Conservation (phyloP, 441 rosid species). For the Gossypium lobatum region DNA sequence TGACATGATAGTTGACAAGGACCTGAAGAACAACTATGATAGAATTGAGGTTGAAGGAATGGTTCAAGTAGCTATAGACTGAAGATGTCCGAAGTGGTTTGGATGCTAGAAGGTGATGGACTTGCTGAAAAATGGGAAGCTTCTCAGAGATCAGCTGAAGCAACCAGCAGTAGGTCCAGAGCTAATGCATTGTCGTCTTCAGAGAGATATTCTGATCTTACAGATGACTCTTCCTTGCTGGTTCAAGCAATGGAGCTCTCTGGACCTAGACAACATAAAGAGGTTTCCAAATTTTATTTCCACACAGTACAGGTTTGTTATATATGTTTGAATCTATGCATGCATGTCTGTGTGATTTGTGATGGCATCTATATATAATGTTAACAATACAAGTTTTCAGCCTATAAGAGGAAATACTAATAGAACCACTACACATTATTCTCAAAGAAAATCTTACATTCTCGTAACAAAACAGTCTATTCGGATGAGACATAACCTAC, state of each 20-base stretch:
- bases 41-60: conserved; percentile 78
- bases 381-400: too few species aligned
- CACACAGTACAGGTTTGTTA: not conserved
- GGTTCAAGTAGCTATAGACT: conserved; percentile 81
- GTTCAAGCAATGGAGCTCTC: conserved; percentile 96
- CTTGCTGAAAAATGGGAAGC: conserved; percentile 98
- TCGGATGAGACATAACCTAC: too few species aligned
- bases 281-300: not conserved
- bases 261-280: conserved; percentile 62
- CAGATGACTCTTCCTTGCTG: conserved; percentile 71
- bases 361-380: too few species aligned
- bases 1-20: conserved; percentile 76
- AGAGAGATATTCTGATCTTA: conserved; percentile 81
- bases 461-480: too few species aligned
- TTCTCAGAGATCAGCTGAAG: conserved; percentile 56
- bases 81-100: conserved; percentile 88
- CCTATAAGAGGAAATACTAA: too few species aligned
- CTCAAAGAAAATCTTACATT: too few species aligned
- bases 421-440: too few species aligned
- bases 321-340: not conserved
- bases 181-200: conserved; percentile 70
- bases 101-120: conserved; percentile 97
- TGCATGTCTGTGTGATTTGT: not conserved
- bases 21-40: conserved; percentile 62
- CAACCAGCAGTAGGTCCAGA: conserved; percentile 35